Conservation (phyloP, 2,329 filamentous ascomycete genomes). For the Calonectria fujianensis region DNA sequence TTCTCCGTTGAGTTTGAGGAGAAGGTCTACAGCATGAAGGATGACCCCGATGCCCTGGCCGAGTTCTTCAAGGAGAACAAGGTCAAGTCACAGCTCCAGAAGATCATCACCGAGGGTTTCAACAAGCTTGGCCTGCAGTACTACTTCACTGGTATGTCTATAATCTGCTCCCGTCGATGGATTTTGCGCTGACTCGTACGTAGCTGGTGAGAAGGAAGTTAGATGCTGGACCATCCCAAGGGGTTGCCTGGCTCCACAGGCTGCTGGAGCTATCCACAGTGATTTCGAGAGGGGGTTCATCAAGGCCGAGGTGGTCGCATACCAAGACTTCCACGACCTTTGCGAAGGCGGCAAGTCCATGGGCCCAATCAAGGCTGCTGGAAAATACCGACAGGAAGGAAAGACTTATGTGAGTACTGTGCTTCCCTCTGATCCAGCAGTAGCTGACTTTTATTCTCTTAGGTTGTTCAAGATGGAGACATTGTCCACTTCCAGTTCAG, state of each 20-base stretch:
- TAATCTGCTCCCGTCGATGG: not conserved
- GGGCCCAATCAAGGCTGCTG: constrained; percentile 66
- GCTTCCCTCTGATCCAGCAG: not conserved
- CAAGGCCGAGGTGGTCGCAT: constrained; percentile 67
- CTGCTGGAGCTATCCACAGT: constrained; percentile 64
- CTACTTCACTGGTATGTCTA: constrained; percentile 63
- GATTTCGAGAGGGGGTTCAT: constrained; percentile 68
- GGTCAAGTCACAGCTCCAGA: constrained; percentile 64
- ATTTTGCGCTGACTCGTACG: constrained; percentile 24
- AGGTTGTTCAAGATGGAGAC: constrained; percentile 65
- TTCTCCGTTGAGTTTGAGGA: constrained; percentile 68
- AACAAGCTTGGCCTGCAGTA: constrained; percentile 66
- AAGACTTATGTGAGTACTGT: constrained; percentile 62
- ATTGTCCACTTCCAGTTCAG: constrained; percentile 67
- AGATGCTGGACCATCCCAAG: constrained; percentile 65
- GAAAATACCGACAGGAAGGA: constrained; percentile 67
- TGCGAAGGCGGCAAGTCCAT: constrained; percentile 66
- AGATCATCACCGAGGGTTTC: constrained; percentile 67
- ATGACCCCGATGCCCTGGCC: constrained; percentile 59
- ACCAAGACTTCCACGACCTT: constrained; percentile 66
- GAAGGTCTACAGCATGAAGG: constrained; percentile 63
- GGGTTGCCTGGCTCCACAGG: constrained; percentile 63
- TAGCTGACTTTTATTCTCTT: constrained; percentile 45
- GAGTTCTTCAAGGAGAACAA: constrained; percentile 63
- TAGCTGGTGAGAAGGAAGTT: constrained; percentile 67